These are phyloP conservation scores for Plenodomus lindquistii DNA, from an alignment of 2,329 filamentous ascomycete genomes.

Conservation along the genomic window DNA sequence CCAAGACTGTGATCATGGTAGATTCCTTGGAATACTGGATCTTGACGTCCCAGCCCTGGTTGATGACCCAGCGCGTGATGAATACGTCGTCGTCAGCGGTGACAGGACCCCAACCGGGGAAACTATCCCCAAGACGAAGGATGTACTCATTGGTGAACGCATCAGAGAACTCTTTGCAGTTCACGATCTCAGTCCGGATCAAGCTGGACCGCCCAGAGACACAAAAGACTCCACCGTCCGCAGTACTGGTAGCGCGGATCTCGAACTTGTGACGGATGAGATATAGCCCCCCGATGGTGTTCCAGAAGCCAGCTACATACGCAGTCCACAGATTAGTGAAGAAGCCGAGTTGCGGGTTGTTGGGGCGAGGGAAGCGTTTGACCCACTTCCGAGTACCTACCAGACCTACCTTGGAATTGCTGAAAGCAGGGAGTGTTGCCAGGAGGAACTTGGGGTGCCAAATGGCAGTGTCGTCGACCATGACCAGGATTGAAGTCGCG, in stretches of 20 bases:
- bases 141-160: constrained; percentile 26
- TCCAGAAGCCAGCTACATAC: constrained; percentile 25
- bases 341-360: background rate
- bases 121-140: constrained; percentile 1
- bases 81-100: constrained; percentile 48
- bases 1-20: constrained; percentile 55
- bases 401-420: constrained; percentile 18
- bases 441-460: constrained; percentile 20
- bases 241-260: constrained; percentile 30
- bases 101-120: constrained; percentile 21
- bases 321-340: constrained; percentile 4
- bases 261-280: constrained; percentile 43
- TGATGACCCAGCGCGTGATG: constrained; percentile 57
- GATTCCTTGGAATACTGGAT: constrained; percentile 57
- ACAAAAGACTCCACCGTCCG: constrained; percentile 39
- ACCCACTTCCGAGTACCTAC: constrained; percentile 32
- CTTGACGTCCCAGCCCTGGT: constrained; percentile 53
- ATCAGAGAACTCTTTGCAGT: constrained; percentile 19
- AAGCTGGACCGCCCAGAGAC: constrained; percentile 37
- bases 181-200: constrained; percentile 28
- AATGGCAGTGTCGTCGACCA: constrained; percentile 24
- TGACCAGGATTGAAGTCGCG: constrained; percentile 12
- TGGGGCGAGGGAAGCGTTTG: constrained; percentile 7
- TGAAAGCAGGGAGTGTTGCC: constrained; percentile 22
- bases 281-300: constrained; percentile 28